phyloP scores from a whole-genome alignment of 495 filamentous ascomycete genomes.

The Lasiosphaeria hispida region DNA sequence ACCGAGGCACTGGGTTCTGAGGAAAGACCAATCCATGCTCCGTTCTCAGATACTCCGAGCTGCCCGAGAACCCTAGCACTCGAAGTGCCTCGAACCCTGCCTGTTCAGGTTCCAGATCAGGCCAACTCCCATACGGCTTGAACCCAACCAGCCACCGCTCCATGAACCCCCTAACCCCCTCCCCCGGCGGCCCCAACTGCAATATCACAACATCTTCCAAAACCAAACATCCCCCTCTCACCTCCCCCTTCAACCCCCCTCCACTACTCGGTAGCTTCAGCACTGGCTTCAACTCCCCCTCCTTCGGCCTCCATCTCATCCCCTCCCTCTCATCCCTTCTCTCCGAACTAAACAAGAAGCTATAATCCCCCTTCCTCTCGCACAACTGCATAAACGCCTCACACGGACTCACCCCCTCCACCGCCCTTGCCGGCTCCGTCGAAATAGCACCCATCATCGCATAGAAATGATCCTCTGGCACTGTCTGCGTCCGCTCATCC shows the following conservation, averaged over 20 bases:
- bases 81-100: neutral
- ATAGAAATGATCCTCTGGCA: neutral
- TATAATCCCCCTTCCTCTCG: conserved; percentile 2
- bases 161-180: too few relatives aligned
- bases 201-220: too few relatives aligned
- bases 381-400: neutral
- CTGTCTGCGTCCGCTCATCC: neutral
- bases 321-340: neutral
- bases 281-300: too few relatives aligned
- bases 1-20: neutral
- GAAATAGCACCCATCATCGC: conserved; percentile 3
- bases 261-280: too few relatives aligned
- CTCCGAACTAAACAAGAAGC: neutral
- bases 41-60: neutral
- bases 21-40: neutral
- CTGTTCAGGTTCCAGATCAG: neutral
- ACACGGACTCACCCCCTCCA: neutral
- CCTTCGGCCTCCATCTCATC: too few relatives aligned
- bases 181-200: too few relatives aligned
- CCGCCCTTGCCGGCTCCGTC: neutral
- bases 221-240: too few relatives aligned
- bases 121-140: too few relatives aligned
- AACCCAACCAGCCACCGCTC: too few relatives aligned
- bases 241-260: too few relatives aligned
- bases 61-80: neutral